Percentiles rank a stretch among this genome's conserved stretches.
Evolutionary conservation across 805 yeast genomes (phyloP).

Genomic region (Myxozyma sirexii): DNA sequence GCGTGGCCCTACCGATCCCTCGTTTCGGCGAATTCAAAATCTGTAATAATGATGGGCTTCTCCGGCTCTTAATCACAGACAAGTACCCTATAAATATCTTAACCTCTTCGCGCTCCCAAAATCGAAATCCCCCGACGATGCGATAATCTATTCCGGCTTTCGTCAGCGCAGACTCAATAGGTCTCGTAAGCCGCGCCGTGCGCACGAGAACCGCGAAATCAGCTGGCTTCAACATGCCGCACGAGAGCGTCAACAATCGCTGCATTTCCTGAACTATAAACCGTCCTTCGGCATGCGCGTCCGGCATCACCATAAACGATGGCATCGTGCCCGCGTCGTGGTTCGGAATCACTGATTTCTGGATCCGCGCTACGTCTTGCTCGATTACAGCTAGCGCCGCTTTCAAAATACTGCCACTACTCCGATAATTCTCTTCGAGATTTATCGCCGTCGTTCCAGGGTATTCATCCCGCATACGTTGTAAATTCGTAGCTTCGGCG

Average conservation of each 20-base stretch:
- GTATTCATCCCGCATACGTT: slow-evolving; percentile 50
- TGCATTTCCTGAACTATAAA: slow-evolving; percentile 60
- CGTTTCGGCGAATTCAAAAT: slow-evolving; percentile 62
- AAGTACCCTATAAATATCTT: slow-evolving; percentile 63
- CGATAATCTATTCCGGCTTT: slow-evolving; percentile 61
- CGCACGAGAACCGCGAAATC: slow-evolving; percentile 77
- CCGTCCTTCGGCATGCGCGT: slow-evolving; percentile 58
- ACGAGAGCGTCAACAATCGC: slow-evolving; percentile 51
- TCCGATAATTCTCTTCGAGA: slow-evolving; percentile 76
- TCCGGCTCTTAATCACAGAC: slow-evolving; percentile 59
- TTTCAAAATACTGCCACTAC: slow-evolving; percentile 66
- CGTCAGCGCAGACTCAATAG: slow-evolving; percentile 65
- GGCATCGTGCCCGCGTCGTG: slow-evolving; percentile 36
- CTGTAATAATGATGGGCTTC: slow-evolving; percentile 64
- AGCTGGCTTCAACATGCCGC: slow-evolving; percentile 49
- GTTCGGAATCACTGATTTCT: slow-evolving; percentile 21
- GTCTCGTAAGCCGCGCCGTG: slow-evolving; percentile 61
- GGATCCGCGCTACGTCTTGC: slow-evolving; percentile 50
- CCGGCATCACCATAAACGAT: slow-evolving; percentile 45
- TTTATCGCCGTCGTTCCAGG: slow-evolving; percentile 47
- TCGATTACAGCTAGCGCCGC: slow-evolving; percentile 67
- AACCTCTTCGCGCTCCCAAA: slow-evolving; percentile 79
- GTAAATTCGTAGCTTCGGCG: slow-evolving; percentile 72
- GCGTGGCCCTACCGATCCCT: slow-evolving; percentile 65
- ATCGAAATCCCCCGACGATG: slow-evolving; percentile 71